Evolutionary conservation across 2,329 filamentous ascomycete genomes (phyloP).

Genomic region (Tolypocladium nubicola): DNA sequence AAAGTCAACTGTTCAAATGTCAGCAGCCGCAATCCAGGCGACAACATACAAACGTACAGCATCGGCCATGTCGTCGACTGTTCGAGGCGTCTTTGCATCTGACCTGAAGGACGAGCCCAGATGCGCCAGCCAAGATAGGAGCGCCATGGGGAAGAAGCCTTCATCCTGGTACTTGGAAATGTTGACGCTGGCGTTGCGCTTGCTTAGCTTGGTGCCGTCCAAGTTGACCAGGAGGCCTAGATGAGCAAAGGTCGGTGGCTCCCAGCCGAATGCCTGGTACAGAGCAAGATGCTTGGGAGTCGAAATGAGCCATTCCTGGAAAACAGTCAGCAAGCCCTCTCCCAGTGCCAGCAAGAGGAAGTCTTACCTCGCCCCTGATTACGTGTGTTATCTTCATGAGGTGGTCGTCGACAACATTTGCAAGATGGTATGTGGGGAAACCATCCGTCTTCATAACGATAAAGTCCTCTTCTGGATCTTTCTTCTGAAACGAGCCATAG

Average conservation of each 20-base stretch:
- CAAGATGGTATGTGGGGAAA: conserved; percentile 90
- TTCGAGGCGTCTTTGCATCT: conserved; percentile 21
- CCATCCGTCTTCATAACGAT: conserved; percentile 88
- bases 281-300: conserved; percentile 64
- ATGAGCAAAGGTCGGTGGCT: conserved; percentile 66
- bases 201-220: conserved; percentile 72
- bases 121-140: conserved; percentile 75
- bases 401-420: conserved; percentile 94
- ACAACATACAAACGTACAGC: conserved; percentile 37
- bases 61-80: conserved; percentile 57
- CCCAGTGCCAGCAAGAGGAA: neutral
- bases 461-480: conserved; percentile 60
- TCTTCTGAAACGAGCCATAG: conserved; percentile 57
- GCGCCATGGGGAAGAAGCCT: conserved; percentile 35
- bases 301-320: conserved; percentile 85
- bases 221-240: conserved; percentile 63
- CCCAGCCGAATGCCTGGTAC: conserved; percentile 71
- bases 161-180: conserved; percentile 39
- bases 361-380: conserved; percentile 65
- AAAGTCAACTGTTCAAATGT: conserved; percentile 54
- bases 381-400: conserved; percentile 94
- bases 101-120: conserved; percentile 33
- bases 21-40: conserved; percentile 6
- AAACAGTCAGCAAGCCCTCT: conserved; percentile 2
- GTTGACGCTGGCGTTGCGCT: conserved; percentile 53